Base-by-base conservation (phyloP, 2,329 filamentous ascomycete species). In the Diaporthe sp. region DNA sequence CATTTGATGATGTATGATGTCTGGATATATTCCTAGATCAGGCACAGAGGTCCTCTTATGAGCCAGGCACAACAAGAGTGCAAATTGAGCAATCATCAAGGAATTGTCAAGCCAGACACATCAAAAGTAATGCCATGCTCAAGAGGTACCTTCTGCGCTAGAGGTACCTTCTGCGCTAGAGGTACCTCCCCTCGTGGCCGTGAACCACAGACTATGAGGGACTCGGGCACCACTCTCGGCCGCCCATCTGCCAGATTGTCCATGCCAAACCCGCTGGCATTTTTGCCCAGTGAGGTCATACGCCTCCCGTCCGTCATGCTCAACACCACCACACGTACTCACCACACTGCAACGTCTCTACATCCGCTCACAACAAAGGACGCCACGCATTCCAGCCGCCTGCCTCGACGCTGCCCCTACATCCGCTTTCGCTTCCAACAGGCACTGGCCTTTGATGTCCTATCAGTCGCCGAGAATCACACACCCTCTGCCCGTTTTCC, bases 201-300 rank as follows among this genome's bases (percentile, higher is more conserved):
- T 40, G 47, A 54, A 40, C 45, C 64, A 40, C 33, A n/a, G 45
- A 19, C 47, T 40, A n/a, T 25, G 42, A 66, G 61, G n/a, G 45
- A n/a, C 15, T 68, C 64, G 64, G 64, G 64, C 64, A 54, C 45
- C 47, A 52, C 45, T 54, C 47, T 38, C 33, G 25, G 17, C 9
- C 33, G 25, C 15, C 9, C n/a, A 68, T 54, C 33, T 28, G 64
- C 64, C 64, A 68, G 64, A 68, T 68, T 54, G 64, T 52, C 64
- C 64, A 52, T 68, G 64, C 64, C 22, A 54, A 40, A 54, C 30
- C 30, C 64, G 47, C 64, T 68, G 64, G 47, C 47, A 68, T 68
- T 68, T 68, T 68, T 54, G 64, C 64, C 64, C 64, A 68, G 64
- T 68, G 64, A 68, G 64, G 64, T 68, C 64, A 68, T 68, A 54